Percentiles rank a stretch among this genome's conserved stretches.
These are phyloP conservation scores for Phytophthora sansomeana DNA, from an alignment of 352 stramenopile species.

Conservation along the genomic window DNA sequence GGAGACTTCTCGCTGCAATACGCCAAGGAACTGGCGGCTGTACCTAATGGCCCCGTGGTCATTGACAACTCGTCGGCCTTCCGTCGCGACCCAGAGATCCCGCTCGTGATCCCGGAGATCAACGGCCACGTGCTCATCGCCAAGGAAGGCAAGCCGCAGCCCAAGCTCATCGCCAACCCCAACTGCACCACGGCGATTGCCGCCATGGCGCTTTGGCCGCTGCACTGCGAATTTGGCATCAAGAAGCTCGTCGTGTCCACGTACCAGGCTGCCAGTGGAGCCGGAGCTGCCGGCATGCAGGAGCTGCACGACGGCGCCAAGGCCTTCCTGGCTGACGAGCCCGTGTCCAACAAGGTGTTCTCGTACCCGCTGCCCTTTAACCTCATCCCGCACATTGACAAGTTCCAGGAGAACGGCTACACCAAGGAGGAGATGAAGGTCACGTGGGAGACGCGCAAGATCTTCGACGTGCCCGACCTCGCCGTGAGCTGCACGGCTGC, in stretches of 20 bases:
- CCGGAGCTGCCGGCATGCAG: slow-evolving; percentile 94
- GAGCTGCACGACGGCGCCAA: slow-evolving; percentile 93
- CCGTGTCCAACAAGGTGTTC: slow-evolving; percentile 94
- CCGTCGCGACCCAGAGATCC: slow-evolving; percentile 91
- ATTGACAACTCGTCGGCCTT: slow-evolving; percentile 99
- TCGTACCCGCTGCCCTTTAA: slow-evolving; percentile 98
- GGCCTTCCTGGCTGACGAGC: slow-evolving; percentile 80
- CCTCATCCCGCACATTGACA: slow-evolving; percentile 99
- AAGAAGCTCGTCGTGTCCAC: slow-evolving; percentile 97
- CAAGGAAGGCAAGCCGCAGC: slow-evolving; percentile 51
- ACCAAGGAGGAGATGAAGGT: slow-evolving; percentile 99
- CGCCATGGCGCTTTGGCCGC: slow-evolving; percentile 96
- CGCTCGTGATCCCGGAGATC: slow-evolving; percentile 96
- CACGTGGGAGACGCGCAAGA: slow-evolving; percentile 98
- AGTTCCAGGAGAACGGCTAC: slow-evolving; percentile 99
- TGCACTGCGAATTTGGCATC: slow-evolving; percentile 97
- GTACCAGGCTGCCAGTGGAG: slow-evolving; percentile 94
- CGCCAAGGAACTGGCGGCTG: slow-evolving; percentile 90
- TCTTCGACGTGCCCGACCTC: slow-evolving; percentile 92
- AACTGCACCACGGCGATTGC: slow-evolving; percentile 99
- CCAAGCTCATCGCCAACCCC: slow-evolving; percentile 98
- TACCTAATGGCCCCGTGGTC: slow-evolving; percentile 90
- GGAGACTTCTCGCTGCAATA: slow-evolving; percentile 98
- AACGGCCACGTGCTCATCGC: slow-evolving; percentile 89
- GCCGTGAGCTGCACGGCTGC: slow-evolving; percentile 94